Evolutionary conservation across 805 yeast genomes (phyloP), one percentile per base, ranked within the genome.

Genomic region (Candida gorgasii): DNA sequence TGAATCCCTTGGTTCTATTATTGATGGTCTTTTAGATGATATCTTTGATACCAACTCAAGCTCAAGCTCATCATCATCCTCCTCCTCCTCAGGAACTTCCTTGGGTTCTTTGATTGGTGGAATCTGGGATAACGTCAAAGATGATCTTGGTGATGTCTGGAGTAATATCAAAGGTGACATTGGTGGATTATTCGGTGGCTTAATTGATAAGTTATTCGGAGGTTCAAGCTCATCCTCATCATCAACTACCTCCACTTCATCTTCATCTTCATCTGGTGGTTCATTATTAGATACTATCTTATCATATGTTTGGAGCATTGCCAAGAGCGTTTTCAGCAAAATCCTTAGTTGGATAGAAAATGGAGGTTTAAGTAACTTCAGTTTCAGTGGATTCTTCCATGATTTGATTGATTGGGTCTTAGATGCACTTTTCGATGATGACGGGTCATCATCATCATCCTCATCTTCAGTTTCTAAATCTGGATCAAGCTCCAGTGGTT

Each of bases 341-440:
- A 6, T 49, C 18, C 22, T 48, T 40, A 40, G 40, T 30, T 49
- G 53, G 53, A 14, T 49, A 11, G 23, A 22, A 17, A 28, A 39
- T 24, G 32, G 36, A 28, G 40, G 42, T 13, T 22, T 33, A 33
- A 35, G 37, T 22, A 14, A 24, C 35, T 35, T 42, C 16, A 36
- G 44, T 8, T 44, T 44, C 34, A 33, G 48, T 18, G 35, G 30
- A 13, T 44, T 48, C 19, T 37, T 50, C 23, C 28, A 44, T 19
- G 28, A 29, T 15, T 34, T 51, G 17, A 38, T 57, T 34, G 56
- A 53, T 36, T 42, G 51, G 39, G 33, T 54, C 13, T 45, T 54
- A 27, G 52, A 55, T 36, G 39, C 51, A 18, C 49, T 54, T 44
- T 52, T 55, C 43, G 59, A 56, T 29, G 52, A 44, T 46, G 48